Evolutionary conservation across 441 rosid species (phyloP), one percentile per base, ranked within the genome.

Genomic region (Aquilaria agallochum): DNA sequence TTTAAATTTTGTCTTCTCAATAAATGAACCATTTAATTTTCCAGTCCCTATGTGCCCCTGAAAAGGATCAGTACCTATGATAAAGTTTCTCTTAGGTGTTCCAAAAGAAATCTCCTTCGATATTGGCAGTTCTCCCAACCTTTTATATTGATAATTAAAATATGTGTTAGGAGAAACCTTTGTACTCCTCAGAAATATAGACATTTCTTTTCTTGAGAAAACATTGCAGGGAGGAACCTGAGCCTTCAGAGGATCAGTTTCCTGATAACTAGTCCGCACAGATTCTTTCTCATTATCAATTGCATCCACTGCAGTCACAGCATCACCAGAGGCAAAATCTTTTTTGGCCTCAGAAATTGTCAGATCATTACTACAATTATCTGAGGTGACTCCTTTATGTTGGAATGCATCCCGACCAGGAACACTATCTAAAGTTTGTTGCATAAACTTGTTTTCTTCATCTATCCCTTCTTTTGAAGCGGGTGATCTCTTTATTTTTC

Each of bases 201-300:
- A 84, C 96, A 95, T 95, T 72, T 82, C 99, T 67, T 77, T 77
- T 75, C 81, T 89, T 53, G 96, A 95, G 83, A 95, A 89, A 55
- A 91, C 74, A 73, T 91, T 76, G 50, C 74, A 63, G 56, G 92
- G 92, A 72, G 99, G 99, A 72, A 80, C 52, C 78, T 95, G 99
- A 75, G 96, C 84, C 73, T 69, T 81, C 50, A 91, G 80, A 73
- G 99, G 99, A 68, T 95, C 79, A 68, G 72, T 63, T 61, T 74
- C 77, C 66, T 58, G 60, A 58, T 52, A 58, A 63, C 77, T 75
- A 55, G 67, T 74, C 54, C 64, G 59, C 11, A 59, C 48, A 67
- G 83, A 66, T 71, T 68, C 80, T 60, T 40, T 61, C 50, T 46
- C 76, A 59, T 73, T 50, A 64, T 63, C 74, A 60, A 65, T 72